Evolutionary conservation across 495 filamentous ascomycete species (phyloP).

Genomic region (Sordaria brevicollis): DNA sequence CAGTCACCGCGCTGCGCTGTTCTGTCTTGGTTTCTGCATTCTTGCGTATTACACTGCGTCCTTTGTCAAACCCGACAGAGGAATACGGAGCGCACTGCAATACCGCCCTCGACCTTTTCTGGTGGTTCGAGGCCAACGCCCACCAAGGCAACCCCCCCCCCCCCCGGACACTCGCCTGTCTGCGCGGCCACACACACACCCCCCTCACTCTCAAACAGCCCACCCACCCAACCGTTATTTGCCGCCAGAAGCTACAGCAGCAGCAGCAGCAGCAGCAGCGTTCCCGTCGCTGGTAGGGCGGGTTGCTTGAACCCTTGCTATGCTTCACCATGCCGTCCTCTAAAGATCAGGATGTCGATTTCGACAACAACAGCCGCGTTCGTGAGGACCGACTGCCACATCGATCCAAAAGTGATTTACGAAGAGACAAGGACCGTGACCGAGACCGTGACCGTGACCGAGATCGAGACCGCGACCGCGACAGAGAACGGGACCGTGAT

Average conservation of each 20-base stretch:
- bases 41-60: slow-evolving; percentile 3
- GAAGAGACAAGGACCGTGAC: slow-evolving; percentile 21
- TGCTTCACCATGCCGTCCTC: slow-evolving; percentile 34
- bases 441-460: slow-evolving; percentile 17
- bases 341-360: slow-evolving; percentile 31
- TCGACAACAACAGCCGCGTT: slow-evolving; percentile 26
- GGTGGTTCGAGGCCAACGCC: background rate
- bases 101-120: background rate
- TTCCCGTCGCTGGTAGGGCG: slow-evolving; percentile 14
- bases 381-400: slow-evolving; percentile 28
- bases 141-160: background rate
- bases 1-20: background rate
- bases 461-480: slow-evolving; percentile 6
- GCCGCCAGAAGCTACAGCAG: slow-evolving; percentile 1
- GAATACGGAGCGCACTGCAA: background rate
- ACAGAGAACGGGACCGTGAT: slow-evolving; percentile 6
- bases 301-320: slow-evolving; percentile 24
- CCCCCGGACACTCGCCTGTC: background rate
- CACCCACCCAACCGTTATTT: background rate
- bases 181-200: background rate
- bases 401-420: slow-evolving; percentile 17
- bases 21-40: background rate
- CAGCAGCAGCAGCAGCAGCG: slow-evolving; percentile 10
- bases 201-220: background rate
- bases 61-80: background rate